A percentile compares a stretch with the other conserved stretches of the same genome.
Evolutionary conservation across 2,329 filamentous ascomycete species (phyloP).

Genomic region (Samsoniella hepiali): DNA sequence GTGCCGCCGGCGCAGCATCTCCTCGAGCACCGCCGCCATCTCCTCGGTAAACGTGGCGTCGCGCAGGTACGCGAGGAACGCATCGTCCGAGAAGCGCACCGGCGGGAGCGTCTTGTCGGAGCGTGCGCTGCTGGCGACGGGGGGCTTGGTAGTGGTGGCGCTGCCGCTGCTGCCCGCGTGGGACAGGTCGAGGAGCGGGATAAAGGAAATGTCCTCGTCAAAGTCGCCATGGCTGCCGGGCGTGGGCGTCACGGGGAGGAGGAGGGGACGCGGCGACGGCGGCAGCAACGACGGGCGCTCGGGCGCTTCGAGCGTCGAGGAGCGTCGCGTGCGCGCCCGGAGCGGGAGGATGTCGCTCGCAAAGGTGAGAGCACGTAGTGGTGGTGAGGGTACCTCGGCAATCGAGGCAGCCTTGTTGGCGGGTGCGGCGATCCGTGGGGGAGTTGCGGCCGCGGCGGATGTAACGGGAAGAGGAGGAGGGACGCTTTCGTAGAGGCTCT

Average conservation of each 20-base stretch:
- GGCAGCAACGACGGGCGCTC: conserved; percentile 19
- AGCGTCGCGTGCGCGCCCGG: conserved; percentile 27
- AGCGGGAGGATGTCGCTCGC: conserved; percentile 21
- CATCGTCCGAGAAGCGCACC: conserved; percentile 38
- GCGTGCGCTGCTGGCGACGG: not conserved
- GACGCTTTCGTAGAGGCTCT: conserved; percentile 30
- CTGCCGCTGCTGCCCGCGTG: conserved; percentile 16
- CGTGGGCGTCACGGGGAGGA: conserved; percentile 26
- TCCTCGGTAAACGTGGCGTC: conserved; percentile 41
- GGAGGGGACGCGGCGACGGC: conserved; percentile 24
- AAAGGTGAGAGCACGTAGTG: conserved; percentile 27
- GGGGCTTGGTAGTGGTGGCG: conserved; percentile 23
- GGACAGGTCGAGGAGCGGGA: conserved; percentile 29
- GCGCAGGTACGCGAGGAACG: conserved; percentile 41
- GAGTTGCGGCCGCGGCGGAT: not conserved
- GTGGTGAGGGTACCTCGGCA: conserved; percentile 23
- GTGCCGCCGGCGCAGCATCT: conserved; percentile 32
- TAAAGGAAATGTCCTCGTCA: conserved; percentile 32
- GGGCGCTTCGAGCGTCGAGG: conserved; percentile 31
- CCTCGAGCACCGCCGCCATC: conserved; percentile 36
- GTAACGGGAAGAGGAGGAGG: not conserved
- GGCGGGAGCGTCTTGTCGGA: conserved; percentile 18
- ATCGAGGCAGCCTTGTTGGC: conserved; percentile 18
- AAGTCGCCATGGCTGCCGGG: conserved; percentile 22
- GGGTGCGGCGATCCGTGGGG: not conserved